A percentile compares a stretch with the other conserved stretches of the same genome.
Conservation (phyloP, 129 eudicot genomes). For the Erigeron canadensis region DNA sequence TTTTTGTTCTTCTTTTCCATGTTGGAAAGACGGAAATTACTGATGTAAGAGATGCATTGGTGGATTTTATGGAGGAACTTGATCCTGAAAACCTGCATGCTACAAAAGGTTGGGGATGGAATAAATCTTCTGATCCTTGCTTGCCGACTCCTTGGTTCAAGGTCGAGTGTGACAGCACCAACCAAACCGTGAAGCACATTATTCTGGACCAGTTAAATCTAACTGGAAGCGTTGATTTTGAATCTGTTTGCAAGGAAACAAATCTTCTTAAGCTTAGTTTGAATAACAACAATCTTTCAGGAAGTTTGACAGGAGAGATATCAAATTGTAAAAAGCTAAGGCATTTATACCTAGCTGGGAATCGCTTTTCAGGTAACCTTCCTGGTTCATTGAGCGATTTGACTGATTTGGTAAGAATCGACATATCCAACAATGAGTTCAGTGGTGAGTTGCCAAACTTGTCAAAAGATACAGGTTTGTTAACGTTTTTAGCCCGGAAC, state of each 20-base stretch:
- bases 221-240: slow-evolving; percentile 56
- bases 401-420: slow-evolving; percentile 48
- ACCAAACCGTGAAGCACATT: slow-evolving; percentile 42
- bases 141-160: slow-evolving; percentile 44
- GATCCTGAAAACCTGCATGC: slow-evolving; percentile 27
- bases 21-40: slow-evolving; percentile 36
- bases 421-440: slow-evolving; percentile 51
- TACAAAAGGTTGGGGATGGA: slow-evolving; percentile 58
- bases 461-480: slow-evolving; percentile 56
- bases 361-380: slow-evolving; percentile 47
- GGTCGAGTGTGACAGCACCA: slow-evolving; percentile 38
- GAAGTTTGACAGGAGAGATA: slow-evolving; percentile 48
- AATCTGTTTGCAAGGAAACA: slow-evolving; percentile 42
- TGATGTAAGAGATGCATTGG: slow-evolving; percentile 44
- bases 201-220: slow-evolving; percentile 54
- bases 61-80: slow-evolving; percentile 54
- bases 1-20: slow-evolving; percentile 31
- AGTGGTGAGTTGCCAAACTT: slow-evolving; percentile 61
- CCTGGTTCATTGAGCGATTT: slow-evolving; percentile 47
- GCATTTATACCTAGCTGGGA: slow-evolving; percentile 49
- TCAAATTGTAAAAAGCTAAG: slow-evolving; percentile 52
- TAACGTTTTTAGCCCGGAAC: slow-evolving; percentile 47
- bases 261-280: slow-evolving; percentile 50
- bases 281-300: slow-evolving; percentile 51
- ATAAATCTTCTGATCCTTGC: slow-evolving; percentile 64